phyloP scores from a whole-genome alignment of 192 early-diverging fungal species.

The Coemansia sp. region DNA sequence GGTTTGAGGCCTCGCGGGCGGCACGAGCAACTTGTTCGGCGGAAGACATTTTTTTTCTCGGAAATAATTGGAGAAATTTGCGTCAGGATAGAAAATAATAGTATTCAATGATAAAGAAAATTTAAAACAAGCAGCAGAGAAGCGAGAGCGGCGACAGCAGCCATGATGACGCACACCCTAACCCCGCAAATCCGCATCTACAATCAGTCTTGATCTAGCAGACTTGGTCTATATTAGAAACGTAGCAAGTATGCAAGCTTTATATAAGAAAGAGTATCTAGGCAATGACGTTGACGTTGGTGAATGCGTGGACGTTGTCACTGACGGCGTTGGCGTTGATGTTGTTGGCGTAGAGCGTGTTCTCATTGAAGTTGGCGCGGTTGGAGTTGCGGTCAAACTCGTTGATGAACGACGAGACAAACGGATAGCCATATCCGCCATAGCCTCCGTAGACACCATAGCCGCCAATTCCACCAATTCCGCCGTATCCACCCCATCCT shows the following conservation, averaged over 20 bases:
- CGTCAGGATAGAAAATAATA: no score
- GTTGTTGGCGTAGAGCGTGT: slow-evolving; percentile 23
- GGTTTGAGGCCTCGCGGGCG: slow-evolving; percentile 75
- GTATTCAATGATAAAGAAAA: no score
- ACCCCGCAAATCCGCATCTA: no score
- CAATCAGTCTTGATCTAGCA: no score
- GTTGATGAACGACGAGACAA: slow-evolving; percentile 15
- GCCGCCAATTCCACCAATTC: neutral
- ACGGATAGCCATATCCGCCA: no score
- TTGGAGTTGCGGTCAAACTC: slow-evolving; percentile 14
- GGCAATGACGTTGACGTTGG: slow-evolving; percentile 72
- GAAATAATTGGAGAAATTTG: no score
- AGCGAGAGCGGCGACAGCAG: no score
- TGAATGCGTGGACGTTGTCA: slow-evolving; percentile 65
- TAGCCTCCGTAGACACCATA: neutral
- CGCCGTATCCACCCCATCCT: neutral
- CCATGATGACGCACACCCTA: no score
- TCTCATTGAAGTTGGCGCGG: slow-evolving; percentile 19
- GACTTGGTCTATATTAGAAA: no score
- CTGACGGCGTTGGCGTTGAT: neutral
- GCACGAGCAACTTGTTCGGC: slow-evolving; percentile 47
- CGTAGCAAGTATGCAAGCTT: no score
- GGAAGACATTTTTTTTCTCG: neutral
- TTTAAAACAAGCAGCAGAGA: no score
- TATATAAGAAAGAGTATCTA: slow-evolving; percentile 59